Conservation (phyloP, 129 eudicot species). For the Centaurea solstitialis region DNA sequence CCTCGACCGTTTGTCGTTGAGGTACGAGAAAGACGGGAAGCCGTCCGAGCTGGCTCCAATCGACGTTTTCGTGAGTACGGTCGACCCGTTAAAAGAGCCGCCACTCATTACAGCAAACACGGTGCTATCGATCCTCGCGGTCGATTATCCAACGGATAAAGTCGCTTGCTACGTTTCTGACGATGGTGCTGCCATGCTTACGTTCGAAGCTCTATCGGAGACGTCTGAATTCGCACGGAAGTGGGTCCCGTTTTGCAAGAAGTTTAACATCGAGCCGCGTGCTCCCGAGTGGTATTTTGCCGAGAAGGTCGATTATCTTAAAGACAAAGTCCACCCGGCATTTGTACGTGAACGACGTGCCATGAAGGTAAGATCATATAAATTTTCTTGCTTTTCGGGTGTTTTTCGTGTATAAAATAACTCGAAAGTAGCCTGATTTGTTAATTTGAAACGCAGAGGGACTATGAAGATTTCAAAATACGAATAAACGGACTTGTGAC, state of each 20-base stretch:
- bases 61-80: slow-evolving; percentile 74
- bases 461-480: slow-evolving; percentile 75
- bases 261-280: slow-evolving; percentile 73
- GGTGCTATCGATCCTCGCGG: slow-evolving; percentile 78
- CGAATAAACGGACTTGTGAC: slow-evolving; percentile 71
- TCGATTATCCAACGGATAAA: slow-evolving; percentile 79
- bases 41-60: slow-evolving; percentile 71
- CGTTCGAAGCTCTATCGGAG: slow-evolving; percentile 83
- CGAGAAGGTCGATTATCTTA: slow-evolving; percentile 71
- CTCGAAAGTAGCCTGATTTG: neutral
- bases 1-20: slow-evolving; percentile 69
- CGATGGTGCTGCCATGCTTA: slow-evolving; percentile 96
- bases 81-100: slow-evolving; percentile 77
- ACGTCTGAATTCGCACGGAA: slow-evolving; percentile 80
- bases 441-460: slow-evolving; percentile 51
- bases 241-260: slow-evolving; percentile 91
- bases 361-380: slow-evolving; percentile 53
- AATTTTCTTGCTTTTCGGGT: neutral
- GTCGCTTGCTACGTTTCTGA: slow-evolving; percentile 85
- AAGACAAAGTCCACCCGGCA: slow-evolving; percentile 72
- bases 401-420: neutral
- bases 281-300: slow-evolving; percentile 89
- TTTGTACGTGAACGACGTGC: slow-evolving; percentile 90
- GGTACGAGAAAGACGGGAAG: slow-evolving; percentile 88
- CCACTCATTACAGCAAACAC: slow-evolving; percentile 87